phyloP scores from a whole-genome alignment of 1,139 yeast species.

The Taphrina wiesneri region DNA sequence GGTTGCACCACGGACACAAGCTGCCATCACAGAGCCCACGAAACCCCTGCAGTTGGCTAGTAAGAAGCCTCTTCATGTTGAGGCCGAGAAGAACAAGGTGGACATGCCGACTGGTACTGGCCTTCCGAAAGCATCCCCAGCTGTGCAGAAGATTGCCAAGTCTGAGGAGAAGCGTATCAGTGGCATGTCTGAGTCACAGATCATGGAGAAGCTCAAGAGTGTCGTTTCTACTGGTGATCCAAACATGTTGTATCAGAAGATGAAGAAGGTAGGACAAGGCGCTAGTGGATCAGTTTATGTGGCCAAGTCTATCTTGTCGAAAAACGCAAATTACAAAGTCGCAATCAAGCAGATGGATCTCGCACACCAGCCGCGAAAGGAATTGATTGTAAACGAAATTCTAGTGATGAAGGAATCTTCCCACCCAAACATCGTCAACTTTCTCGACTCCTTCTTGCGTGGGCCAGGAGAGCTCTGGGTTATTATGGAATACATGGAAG shows the following conservation, averaged over 20 bases:
- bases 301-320: slow-evolving; percentile 53
- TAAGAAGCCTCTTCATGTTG: slow-evolving; percentile 2
- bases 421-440: slow-evolving; percentile 90
- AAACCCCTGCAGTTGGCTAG: slow-evolving; percentile 18
- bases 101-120: slow-evolving; percentile 21
- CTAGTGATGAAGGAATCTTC: slow-evolving; percentile 89
- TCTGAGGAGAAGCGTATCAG: slow-evolving; percentile 63
- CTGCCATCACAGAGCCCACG: slow-evolving; percentile 7
- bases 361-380: slow-evolving; percentile 92
- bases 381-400: slow-evolving; percentile 87
- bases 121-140: slow-evolving; percentile 26
- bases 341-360: slow-evolving; percentile 96
- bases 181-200: slow-evolving; percentile 80
- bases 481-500: slow-evolving; percentile 94
- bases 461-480: slow-evolving; percentile 73
- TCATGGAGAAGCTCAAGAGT: slow-evolving; percentile 76
- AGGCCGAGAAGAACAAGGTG: not conserved
- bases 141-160: slow-evolving; percentile 39
- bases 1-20: slow-evolving; percentile 38
- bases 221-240: slow-evolving; percentile 87
- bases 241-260: slow-evolving; percentile 74
- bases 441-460: slow-evolving; percentile 76
- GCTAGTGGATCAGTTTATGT: slow-evolving; percentile 95
- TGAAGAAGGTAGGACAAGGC: slow-evolving; percentile 98
- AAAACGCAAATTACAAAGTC: slow-evolving; percentile 43